phyloP scores from a whole-genome alignment of 441 rosid genomes.

The Erodium moschatum region DNA sequence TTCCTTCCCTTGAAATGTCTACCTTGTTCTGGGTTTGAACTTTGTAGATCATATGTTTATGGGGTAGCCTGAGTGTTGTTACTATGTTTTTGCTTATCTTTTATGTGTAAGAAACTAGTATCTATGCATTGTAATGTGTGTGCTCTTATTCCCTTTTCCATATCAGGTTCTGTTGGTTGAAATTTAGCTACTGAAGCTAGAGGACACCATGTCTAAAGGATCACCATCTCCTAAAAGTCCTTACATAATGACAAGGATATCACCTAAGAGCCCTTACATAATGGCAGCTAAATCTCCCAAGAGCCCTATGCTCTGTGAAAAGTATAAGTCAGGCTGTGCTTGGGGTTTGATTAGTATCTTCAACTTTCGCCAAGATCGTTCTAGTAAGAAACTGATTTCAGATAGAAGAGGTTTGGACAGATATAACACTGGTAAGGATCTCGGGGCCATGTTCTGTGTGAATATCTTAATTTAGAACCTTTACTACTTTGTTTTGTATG shows the following conservation, averaged over 20 bases:
- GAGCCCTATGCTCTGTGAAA: conserved; percentile 51
- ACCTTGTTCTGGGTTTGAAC: background rate
- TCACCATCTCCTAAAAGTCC: conserved; percentile 20
- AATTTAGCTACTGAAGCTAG: background rate
- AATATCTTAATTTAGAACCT: background rate
- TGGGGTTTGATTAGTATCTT: conserved; percentile 47
- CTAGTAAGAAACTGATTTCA: conserved; percentile 44
- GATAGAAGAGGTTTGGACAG: conserved; percentile 26
- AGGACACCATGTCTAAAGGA: conserved; percentile 16
- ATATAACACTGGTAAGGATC: conserved; percentile 35
- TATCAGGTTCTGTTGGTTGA: conserved; percentile 17
- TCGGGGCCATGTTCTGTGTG: background rate
- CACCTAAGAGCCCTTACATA: conserved; percentile 23
- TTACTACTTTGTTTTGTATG: background rate
- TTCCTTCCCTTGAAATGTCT: background rate
- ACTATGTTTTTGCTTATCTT: background rate
- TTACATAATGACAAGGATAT: conserved; percentile 29
- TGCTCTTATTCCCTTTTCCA: background rate
- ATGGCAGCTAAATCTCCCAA: conserved; percentile 38
- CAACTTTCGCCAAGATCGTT: conserved; percentile 38
- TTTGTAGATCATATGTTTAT: background rate
- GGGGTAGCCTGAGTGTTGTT: background rate
- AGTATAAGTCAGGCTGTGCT: conserved; percentile 59
- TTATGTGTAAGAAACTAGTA: background rate
- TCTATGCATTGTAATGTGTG: background rate